Evolutionary conservation across 2,329 filamentous ascomycete genomes (phyloP).

Genomic region (Phaeosphaeriaceae sp.): DNA sequence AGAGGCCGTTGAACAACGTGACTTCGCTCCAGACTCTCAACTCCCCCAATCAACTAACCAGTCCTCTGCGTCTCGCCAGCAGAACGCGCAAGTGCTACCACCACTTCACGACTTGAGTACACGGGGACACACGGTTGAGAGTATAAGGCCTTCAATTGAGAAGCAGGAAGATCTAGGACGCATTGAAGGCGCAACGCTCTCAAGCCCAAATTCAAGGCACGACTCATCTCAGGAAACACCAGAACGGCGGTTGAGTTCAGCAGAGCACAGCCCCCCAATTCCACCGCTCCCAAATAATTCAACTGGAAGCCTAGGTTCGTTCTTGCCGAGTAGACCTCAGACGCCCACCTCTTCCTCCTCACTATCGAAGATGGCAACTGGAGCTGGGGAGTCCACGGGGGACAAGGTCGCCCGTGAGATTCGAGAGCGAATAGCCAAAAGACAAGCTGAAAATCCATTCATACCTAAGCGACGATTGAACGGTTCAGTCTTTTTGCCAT

Average conservation of each 20-base stretch:
- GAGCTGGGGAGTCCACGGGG: constrained; percentile 9
- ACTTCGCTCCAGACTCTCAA: constrained; percentile 1
- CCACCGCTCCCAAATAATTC: constrained; percentile 33
- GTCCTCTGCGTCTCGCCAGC: constrained; percentile 17
- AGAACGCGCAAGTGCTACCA: constrained; percentile 35
- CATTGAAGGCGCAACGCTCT: constrained; percentile 1
- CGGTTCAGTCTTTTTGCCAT: constrained; percentile 7
- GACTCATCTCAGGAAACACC: constrained; percentile 42
- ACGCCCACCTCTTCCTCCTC: constrained; percentile 21
- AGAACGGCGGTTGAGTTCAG: constrained; percentile 10
- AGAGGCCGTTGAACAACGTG: neutral
- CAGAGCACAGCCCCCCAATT: constrained; percentile 17
- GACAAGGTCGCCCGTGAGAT: constrained; percentile 9
- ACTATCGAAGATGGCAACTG: constrained; percentile 23
- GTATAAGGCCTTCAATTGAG: constrained; percentile 25
- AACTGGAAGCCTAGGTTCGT: constrained; percentile 20
- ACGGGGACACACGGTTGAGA: constrained; percentile 23
- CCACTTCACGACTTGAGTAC: constrained; percentile 19
- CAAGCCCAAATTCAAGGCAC: constrained; percentile 31
- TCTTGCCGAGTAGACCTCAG: constrained; percentile 24
- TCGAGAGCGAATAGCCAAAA: constrained; percentile 16
- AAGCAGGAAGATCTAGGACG: neutral
- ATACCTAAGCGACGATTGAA: constrained; percentile 9
- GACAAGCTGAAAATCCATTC: constrained; percentile 17
- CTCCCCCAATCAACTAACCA: constrained; percentile 2